These are phyloP conservation scores for Cercospora zeae-maydis DNA, from an alignment of 2,329 filamentous ascomycete genomes.

Conservation along the genomic window DNA sequence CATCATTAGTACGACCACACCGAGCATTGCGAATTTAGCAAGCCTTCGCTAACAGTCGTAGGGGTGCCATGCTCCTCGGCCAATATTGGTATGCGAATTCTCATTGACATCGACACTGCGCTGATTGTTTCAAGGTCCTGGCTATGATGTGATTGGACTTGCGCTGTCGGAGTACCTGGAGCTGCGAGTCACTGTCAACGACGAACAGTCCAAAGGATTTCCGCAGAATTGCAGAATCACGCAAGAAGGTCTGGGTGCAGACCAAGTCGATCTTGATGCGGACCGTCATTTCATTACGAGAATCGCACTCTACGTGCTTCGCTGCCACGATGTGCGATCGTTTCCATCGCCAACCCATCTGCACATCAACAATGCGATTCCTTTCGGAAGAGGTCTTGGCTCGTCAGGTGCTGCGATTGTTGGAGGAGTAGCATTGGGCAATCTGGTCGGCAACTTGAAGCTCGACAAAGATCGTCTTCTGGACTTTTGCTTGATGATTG, in stretches of 20 bases:
- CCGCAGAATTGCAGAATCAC: conserved; percentile 84
- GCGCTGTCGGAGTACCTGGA: conserved; percentile 93
- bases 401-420: conserved; percentile 94
- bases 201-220: conserved; percentile 51
- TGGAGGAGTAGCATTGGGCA: conserved; percentile 87
- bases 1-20: conserved; percentile 20
- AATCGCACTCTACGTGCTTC: conserved; percentile 88
- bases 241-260: conserved; percentile 79
- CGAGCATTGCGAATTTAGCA: conserved; percentile 10
- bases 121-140: conserved; percentile 56
- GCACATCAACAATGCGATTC: conserved; percentile 94
- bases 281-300: conserved; percentile 90
- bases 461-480: conserved; percentile 78
- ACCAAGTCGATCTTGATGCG: conserved; percentile 76
- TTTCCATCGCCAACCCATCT: conserved; percentile 87
- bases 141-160: conserved; percentile 96
- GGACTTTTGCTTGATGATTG: conserved; percentile 95
- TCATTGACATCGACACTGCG: background rate
- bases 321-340: conserved; percentile 79
- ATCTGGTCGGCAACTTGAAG: conserved; percentile 77
- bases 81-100: conserved; percentile 66
- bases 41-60: conserved; percentile 5
- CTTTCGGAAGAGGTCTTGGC: conserved; percentile 86
- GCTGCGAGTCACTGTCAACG: conserved; percentile 73
- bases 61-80: conserved; percentile 86